Conservation (phyloP, 345 rosid genomes). For the Syzygium jambos region DNA sequence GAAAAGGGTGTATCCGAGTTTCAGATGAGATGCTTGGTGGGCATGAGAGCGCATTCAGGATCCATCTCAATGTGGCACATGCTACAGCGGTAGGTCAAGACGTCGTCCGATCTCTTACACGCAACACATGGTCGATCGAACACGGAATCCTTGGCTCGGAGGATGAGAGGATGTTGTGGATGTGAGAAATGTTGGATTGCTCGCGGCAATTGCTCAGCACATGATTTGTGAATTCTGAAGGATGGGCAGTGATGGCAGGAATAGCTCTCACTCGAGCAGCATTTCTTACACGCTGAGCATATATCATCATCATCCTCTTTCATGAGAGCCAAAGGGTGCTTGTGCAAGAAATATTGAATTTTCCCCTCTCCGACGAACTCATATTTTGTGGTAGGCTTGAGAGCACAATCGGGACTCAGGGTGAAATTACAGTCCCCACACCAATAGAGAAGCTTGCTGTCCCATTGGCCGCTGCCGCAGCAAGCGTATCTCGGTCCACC, state of each 20-base stretch:
- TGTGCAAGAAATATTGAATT: not conserved
- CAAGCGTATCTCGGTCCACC: not conserved
- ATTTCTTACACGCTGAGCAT: not conserved
- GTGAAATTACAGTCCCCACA: not conserved
- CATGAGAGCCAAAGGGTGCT: not conserved
- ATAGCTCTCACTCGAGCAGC: not conserved
- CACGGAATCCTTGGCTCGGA: not conserved
- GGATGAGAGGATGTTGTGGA: not conserved
- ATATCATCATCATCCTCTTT: not conserved
- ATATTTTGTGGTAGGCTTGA: not conserved
- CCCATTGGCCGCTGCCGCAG: not conserved
- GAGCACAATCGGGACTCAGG: slow-evolving; percentile 1
- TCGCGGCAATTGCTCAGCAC: not conserved
- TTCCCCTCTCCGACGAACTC: not conserved
- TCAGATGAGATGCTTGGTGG: not conserved
- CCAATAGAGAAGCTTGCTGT: not conserved
- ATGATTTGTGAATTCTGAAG: not conserved
- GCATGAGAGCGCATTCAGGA: not conserved
- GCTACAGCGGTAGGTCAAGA: slow-evolving; percentile 5
- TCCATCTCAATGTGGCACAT: not conserved
- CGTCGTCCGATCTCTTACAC: not conserved
- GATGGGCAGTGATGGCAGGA: not conserved
- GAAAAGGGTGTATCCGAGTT: not conserved
- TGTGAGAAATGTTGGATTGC: not conserved
- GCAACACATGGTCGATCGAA: not conserved